Percentiles rank a stretch among this genome's conserved stretches.
phyloP scores from a whole-genome alignment of 129 eudicot genomes.

The Glebionis coronaria region DNA sequence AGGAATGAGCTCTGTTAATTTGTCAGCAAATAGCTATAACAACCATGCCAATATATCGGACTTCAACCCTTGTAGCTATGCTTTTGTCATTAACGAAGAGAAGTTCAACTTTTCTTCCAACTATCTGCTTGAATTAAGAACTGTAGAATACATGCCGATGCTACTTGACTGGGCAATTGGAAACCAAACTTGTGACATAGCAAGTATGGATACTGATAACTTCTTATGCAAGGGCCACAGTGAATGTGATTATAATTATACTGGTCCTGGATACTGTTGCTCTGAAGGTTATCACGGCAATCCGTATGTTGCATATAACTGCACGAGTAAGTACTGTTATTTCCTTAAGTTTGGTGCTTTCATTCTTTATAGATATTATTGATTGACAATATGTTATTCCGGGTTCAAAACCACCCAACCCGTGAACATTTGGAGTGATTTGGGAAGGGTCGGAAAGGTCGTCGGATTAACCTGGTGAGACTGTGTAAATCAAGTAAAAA shows the following conservation, averaged over 20 bases:
- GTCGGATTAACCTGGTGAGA: too few species aligned
- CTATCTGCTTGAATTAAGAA: not conserved
- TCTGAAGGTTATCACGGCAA: conserved; percentile 39
- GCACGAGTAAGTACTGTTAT: conserved; percentile 28
- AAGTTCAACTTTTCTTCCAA: conserved; percentile 15
- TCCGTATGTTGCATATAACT: conserved; percentile 29
- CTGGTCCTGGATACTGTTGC: conserved; percentile 40
- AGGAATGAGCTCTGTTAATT: not conserved
- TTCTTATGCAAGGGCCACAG: conserved; percentile 31
- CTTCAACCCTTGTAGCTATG: conserved; percentile 39
- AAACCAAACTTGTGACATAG: conserved; percentile 6
- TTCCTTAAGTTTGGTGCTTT: too few species aligned
- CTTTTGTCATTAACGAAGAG: conserved; percentile 15
- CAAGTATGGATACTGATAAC: not conserved
- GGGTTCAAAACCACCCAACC: too few species aligned
- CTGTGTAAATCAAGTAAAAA: too few species aligned
- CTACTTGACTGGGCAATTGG: conserved; percentile 42
- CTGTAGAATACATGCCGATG: conserved; percentile 10
- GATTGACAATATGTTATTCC: too few species aligned
- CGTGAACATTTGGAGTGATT: too few species aligned
- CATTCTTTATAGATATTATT: too few species aligned
- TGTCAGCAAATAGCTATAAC: not conserved
- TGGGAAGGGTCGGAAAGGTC: too few species aligned
- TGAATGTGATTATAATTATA: not conserved
- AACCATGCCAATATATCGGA: conserved; percentile 8